Evolutionary conservation across 1,139 yeast species (phyloP), one percentile per base, ranked within the genome.

Genomic region (Yamadazyma triangularis): DNA sequence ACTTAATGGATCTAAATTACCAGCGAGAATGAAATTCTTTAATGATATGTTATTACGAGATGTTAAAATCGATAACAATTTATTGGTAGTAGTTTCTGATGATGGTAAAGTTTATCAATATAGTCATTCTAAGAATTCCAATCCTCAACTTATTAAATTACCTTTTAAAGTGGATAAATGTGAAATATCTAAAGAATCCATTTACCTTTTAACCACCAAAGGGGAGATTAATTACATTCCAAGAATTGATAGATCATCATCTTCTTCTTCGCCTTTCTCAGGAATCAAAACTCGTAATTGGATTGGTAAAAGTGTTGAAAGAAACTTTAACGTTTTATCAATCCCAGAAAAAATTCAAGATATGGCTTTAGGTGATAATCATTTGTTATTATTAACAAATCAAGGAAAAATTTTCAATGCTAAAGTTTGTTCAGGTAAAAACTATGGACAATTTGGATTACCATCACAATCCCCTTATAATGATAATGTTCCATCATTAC

Each of bases 361-460:
- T 27, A 58, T 82, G 29, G 60, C 70, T 12, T 58, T 77, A 2
- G 98, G 98, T 8, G 60, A 57, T 11, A 65, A 69, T 31, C 96
- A 91, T 55, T 50, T 88, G 11, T 64, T 85, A 15, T 56, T 83
- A 9, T 56, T 86, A 28, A 70, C 84, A 0, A 60, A 69, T 26
- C 51, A 64, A n/a, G 91, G 93, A 0, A 66, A 77, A 24, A 77
- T 85, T 0, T 83, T 70, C 43, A 65, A 85, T 1, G 68, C 79
- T 7, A 70, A 84, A 10, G 73, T 93, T 0, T 78, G 79, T 0
- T 41, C 51, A 14, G 47, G 31, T 41, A 48, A 15, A 21, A 73
- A 56, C 70, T 81, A 24, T 42, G 97, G 96, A 5, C 97, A 89
- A 57, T 85, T 71, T 55, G 97, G 97, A 10, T 54, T 85, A 13